Evolutionary conservation across 2,329 filamentous ascomycete genomes (phyloP).

Genomic region (Aspergillus sp.): DNA sequence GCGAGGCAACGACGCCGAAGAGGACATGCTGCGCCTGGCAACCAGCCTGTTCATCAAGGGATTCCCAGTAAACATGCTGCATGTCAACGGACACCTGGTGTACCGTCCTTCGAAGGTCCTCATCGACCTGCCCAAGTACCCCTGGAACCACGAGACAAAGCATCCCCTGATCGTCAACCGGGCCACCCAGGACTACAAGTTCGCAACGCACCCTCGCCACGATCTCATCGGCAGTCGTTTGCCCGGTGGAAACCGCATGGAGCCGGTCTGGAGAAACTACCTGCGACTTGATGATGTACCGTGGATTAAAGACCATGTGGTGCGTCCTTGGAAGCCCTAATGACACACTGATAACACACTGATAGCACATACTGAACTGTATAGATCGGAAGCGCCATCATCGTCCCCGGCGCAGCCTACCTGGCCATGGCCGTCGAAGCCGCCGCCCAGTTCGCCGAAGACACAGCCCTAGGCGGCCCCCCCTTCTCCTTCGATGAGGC

Average conservation of each 20-base stretch:
- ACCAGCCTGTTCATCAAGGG: not conserved
- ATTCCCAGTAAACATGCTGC: not conserved
- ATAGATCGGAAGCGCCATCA: not conserved
- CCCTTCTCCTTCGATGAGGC: not conserved
- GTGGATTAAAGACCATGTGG: not conserved
- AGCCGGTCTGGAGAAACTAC: slow-evolving; percentile 28
- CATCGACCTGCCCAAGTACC: slow-evolving; percentile 25
- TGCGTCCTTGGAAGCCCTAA: not conserved
- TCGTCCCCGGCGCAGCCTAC: not conserved
- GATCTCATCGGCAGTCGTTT: slow-evolving; percentile 24
- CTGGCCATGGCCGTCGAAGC: not conserved
- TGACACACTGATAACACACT: too few species aligned
- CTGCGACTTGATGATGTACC: slow-evolving; percentile 12
- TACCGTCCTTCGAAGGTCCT: slow-evolving; percentile 6
- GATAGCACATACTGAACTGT: not conserved
- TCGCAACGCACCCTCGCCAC: slow-evolving; percentile 14
- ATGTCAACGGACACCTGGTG: not conserved
- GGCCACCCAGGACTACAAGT: slow-evolving; percentile 17
- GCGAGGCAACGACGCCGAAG: not conserved
- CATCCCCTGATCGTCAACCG: slow-evolving; percentile 22
- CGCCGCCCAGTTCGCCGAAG: not conserved
- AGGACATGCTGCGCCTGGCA: not conserved
- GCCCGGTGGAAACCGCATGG: slow-evolving; percentile 8
- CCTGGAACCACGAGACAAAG: slow-evolving; percentile 20
- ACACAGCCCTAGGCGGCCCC: not conserved